A percentile compares a stretch with the other conserved stretches of the same genome.
Conservation (phyloP, 345 rosid genomes). For the Gossypium turneri region DNA sequence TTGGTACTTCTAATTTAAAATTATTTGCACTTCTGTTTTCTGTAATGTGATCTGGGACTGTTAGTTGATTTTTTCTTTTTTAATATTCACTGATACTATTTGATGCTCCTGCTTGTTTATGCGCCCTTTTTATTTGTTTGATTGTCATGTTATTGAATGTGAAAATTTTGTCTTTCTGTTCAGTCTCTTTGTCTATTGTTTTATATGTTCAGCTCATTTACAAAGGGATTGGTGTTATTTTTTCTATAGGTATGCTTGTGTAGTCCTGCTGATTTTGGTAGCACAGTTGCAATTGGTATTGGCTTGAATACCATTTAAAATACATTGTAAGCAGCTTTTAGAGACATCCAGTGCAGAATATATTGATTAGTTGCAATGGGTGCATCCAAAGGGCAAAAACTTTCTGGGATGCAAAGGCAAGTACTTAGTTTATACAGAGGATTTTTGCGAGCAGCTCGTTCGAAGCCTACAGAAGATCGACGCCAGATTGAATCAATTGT, state of each 20-base stretch:
- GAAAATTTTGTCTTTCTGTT: neutral
- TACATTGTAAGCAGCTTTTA: neutral
- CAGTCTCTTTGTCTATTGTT: neutral
- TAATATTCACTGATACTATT: neutral
- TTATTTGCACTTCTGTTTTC: neutral
- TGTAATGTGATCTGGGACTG: conserved; percentile 3
- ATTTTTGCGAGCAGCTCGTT: conserved; percentile 76
- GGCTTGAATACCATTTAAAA: neutral
- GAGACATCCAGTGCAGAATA: neutral
- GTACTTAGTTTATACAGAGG: conserved; percentile 77
- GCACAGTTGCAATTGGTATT: neutral
- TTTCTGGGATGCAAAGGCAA: conserved; percentile 89
- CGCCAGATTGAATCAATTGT: conserved; percentile 56
- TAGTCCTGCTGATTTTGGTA: neutral
- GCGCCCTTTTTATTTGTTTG: neutral
- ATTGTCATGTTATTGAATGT: neutral
- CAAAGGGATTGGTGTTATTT: neutral
- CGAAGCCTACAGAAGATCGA: conserved; percentile 54
- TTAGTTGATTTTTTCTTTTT: neutral
- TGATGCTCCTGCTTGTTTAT: neutral
- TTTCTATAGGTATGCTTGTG: neutral
- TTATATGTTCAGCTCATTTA: neutral
- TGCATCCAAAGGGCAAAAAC: conserved; percentile 29
- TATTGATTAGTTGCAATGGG: conserved; percentile 29
- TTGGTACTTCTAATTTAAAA: neutral